A percentile compares a stretch with the other conserved stretches of the same genome.
Evolutionary conservation across 2,329 filamentous ascomycete species (phyloP).

Genomic region (Phaeosphaeria sp.): DNA sequence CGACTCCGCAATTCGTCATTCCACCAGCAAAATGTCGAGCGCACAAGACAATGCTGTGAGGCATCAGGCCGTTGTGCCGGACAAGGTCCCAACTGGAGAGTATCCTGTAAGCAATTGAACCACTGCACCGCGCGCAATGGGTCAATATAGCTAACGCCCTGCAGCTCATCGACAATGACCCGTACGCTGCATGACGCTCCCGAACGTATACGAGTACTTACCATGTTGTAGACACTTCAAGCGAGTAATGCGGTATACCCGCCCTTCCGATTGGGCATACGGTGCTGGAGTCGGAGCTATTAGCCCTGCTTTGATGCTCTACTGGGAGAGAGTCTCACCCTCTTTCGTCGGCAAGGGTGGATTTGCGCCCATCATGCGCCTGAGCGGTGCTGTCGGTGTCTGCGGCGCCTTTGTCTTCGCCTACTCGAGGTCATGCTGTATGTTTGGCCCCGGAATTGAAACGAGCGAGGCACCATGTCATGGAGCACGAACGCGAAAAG

Average conservation of each 20-base stretch:
- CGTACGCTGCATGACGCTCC: constrained; percentile 66
- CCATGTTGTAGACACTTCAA: constrained; percentile 75
- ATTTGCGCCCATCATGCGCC: constrained; percentile 81
- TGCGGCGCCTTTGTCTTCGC: constrained; percentile 82
- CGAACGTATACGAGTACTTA: constrained; percentile 25
- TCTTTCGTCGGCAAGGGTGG: constrained; percentile 83
- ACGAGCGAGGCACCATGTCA: not conserved
- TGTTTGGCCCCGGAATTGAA: constrained; percentile 47
- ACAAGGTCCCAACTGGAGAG: constrained; percentile 80
- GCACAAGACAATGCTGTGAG: constrained; percentile 32
- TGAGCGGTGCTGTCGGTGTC: constrained; percentile 74
- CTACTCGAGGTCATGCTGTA: constrained; percentile 85
- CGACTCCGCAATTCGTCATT: constrained; percentile 16
- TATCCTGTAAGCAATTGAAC: constrained; percentile 74
- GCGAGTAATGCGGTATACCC: constrained; percentile 86
- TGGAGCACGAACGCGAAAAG: not conserved
- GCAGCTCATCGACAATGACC: constrained; percentile 98
- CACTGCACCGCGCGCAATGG: constrained; percentile 34
- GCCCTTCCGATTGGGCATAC: constrained; percentile 79
- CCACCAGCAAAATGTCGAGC: constrained; percentile 38
- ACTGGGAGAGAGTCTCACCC: constrained; percentile 84
- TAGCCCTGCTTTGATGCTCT: constrained; percentile 74
- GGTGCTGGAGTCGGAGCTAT: constrained; percentile 73
- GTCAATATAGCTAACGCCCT: constrained; percentile 31
- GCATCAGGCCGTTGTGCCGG: constrained; percentile 64